Evolutionary conservation across 495 filamentous ascomycete genomes (phyloP), one percentile per base, ranked within the genome.

Genomic region (Aspergillus sclerotioniger): DNA sequence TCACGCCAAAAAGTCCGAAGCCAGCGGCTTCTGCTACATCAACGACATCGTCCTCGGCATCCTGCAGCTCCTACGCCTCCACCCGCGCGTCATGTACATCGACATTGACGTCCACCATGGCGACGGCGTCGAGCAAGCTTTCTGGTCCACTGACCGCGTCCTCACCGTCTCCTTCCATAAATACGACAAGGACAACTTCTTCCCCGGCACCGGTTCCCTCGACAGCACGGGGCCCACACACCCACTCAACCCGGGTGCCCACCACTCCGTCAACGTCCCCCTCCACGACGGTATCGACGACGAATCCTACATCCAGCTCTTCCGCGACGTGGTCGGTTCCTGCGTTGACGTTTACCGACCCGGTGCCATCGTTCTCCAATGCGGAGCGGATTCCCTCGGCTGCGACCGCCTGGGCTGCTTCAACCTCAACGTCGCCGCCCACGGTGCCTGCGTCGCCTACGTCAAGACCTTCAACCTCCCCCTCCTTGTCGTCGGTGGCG

Each of bases 61-160:
- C 62, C 84, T 97, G 31, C 90, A 96, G 67, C 81, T 98, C 7
- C 80, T 98, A 16, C 88, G 90, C 17, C 81, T 92, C 67, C 88
- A 95, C 67, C 87, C 90, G 57, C 88, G 93, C 62, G 92, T 98
- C 25, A 88, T 98, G 59, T 98, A 98, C 75, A 89, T 98, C 60
- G 93, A 98, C 68, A 96, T 98, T 63, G 93, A 98, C 70, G 93
- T 98, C 10, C 93, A 98, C 75, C 93, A 98, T 63, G 93, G 93
- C 62, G 93, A 98, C 69, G 93, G 93, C 57, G 93, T 98, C 41
- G 92, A 98, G 70, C 90, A 96, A 72, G 93, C 93, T 3, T 98
- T 98, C 73, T 95, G 91, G 77, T 94, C 91, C 15, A 95, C 92
- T 29, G 92, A 97, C 67, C 90, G 93, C 48, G 93, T 98, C 60